Evolutionary conservation across 805 yeast genomes (phyloP), one percentile per base, ranked within the genome.

Genomic region (Starmerella etchellsii): DNA sequence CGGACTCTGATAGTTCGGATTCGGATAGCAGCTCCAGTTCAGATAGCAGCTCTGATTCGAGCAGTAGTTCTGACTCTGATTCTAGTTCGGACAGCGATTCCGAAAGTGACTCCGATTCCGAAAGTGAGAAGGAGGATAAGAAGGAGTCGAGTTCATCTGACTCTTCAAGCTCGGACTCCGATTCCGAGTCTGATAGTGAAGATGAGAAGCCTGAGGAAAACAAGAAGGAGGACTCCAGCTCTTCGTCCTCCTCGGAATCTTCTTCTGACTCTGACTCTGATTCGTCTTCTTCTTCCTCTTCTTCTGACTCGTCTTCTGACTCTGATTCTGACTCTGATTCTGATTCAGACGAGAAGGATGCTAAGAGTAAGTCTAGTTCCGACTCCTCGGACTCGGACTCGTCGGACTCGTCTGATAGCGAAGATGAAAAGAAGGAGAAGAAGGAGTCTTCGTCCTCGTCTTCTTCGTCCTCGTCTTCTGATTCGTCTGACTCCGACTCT

Each of bases 261-360:
- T 23, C 25, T 21, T 54, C 47, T 27, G 53, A 61, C 30, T 62
- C 51, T 29, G 61, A 63, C 42, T 41, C 50, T 18, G 19, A 7
- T 3, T 32, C 35, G 18, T 8, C 15, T 22, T 22, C 27, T 15
- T 13, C 18, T 28, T 23, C 37, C 15, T 23, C 31, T 15, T 39
- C 34, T 42, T 37, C 46, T 32, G 31, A 22, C 31, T 25, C 46
- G 34, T 30, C 37, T 29, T 55, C 64, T 21, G 57, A 31, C 21
- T 37, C 44, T 24, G 6, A 49, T 35, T 54, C 62, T 33, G 56
- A 53, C 39, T 47, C 55, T 20, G 54, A 53, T 36, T 50, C 28
- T 14, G 30, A 23, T 36, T 37, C 49, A n/a, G 48, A 44, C 14
- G 21, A 42, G 19, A 34, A 36, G 23, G 19, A 23, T 9, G 32